phyloP scores from a whole-genome alignment of 2,329 filamentous ascomycete species.

The Passalora sequoiae region DNA sequence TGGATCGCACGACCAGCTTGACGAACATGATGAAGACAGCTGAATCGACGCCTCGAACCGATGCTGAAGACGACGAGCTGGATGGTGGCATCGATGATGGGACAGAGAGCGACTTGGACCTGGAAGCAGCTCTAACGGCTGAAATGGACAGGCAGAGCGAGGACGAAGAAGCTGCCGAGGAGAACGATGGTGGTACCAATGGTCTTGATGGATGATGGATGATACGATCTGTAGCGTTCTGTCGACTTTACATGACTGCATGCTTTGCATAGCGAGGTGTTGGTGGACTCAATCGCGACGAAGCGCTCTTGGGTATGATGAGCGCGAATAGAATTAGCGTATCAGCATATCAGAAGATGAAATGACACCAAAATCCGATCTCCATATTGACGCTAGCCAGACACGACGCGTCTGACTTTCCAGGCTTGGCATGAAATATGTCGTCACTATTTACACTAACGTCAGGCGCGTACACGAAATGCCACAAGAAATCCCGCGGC shows the following conservation, averaged over 20 bases:
- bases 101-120: conserved; percentile 40
- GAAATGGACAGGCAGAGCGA: conserved; percentile 37
- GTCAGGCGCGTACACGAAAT: too few relatives aligned
- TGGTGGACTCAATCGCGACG: background rate
- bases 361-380: too few relatives aligned
- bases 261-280: conserved; percentile 12
- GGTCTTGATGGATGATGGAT: background rate
- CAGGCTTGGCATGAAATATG: too few relatives aligned
- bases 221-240: background rate
- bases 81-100: conserved; percentile 29
- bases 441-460: too few relatives aligned
- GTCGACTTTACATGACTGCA: background rate
- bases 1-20: conserved; percentile 44
- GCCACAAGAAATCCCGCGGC: too few relatives aligned
- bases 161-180: conserved; percentile 29
- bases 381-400: too few relatives aligned
- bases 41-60: conserved; percentile 16
- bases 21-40: conserved; percentile 33
- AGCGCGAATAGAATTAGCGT: too few relatives aligned
- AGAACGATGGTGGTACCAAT: conserved; percentile 4
- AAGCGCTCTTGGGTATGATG: background rate
- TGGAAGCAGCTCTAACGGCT: conserved; percentile 52
- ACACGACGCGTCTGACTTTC: too few relatives aligned
- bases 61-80: conserved; percentile 36
- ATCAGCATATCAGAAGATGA: conserved; percentile 6